Percentiles rank a stretch among this genome's conserved stretches.
phyloP scores from a whole-genome alignment of 768 basidiomycete genomes.

The Termitomyces sp. region DNA sequence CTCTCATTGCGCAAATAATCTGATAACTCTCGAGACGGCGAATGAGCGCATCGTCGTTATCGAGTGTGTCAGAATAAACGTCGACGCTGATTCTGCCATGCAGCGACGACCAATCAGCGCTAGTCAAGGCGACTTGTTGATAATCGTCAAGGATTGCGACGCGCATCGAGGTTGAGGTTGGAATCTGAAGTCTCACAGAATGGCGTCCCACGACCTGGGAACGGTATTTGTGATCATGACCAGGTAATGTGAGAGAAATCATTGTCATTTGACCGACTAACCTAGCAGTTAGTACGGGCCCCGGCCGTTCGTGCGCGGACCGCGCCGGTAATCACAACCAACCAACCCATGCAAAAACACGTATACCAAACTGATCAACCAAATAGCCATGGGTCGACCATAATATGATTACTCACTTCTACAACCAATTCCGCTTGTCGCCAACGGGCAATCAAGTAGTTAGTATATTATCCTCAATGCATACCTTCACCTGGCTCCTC shows the following conservation, averaged over 20 bases:
- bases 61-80: conserved; percentile 50
- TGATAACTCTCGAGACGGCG: conserved; percentile 49
- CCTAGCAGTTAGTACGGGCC: too few relatives aligned
- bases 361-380: too few relatives aligned
- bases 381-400: too few relatives aligned
- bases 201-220: not conserved
- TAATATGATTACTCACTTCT: too few relatives aligned
- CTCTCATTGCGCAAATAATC: conserved; percentile 66
- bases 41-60: conserved; percentile 49
- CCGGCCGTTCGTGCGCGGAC: too few relatives aligned
- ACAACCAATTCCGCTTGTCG: too few relatives aligned
- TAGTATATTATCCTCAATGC: too few relatives aligned
- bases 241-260: not conserved
- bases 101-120: conserved; percentile 54
- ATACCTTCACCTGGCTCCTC: too few relatives aligned
- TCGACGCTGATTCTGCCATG: conserved; percentile 37
- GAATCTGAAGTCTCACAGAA: not conserved
- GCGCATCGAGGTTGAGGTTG: conserved; percentile 22
- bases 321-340: too few relatives aligned
- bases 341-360: too few relatives aligned
- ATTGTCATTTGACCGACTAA: too few relatives aligned
- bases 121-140: conserved; percentile 47
- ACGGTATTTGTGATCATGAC: not conserved
- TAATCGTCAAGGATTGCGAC: conserved; percentile 66
- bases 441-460: too few relatives aligned